phyloP scores from a whole-genome alignment of 768 basidiomycete genomes.

The Auricularia cornea region DNA sequence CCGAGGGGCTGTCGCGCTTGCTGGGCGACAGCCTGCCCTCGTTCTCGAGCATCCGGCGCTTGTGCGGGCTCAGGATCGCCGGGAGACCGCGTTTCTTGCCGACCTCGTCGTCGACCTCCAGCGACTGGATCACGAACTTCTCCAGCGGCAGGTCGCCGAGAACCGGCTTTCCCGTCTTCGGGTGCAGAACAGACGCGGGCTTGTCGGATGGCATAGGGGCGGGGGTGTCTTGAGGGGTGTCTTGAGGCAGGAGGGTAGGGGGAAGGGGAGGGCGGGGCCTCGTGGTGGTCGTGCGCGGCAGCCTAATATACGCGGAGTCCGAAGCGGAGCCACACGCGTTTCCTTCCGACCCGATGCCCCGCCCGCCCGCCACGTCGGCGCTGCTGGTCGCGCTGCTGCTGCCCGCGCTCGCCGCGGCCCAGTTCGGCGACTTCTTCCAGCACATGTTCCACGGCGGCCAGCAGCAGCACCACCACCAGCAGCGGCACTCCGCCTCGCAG shows the following conservation, averaged over 20 bases:
- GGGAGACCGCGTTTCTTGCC: slow-evolving; percentile 1
- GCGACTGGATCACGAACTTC: background rate
- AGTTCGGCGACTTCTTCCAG: slow-evolving; percentile 66
- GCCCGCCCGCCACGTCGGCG: background rate
- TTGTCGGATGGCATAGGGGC: too few relatives aligned
- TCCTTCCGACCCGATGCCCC: background rate
- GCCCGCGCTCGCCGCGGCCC: slow-evolving; percentile 39
- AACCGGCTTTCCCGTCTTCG: background rate
- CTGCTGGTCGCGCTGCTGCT: slow-evolving; percentile 28
- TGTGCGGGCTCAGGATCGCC: slow-evolving; percentile 1
- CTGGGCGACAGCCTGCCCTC: slow-evolving; percentile 6
- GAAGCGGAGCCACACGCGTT: background rate
- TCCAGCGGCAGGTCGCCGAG: slow-evolving; percentile 5
- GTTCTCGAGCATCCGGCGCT: slow-evolving; percentile 5
- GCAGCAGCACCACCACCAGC: slow-evolving; percentile 50
- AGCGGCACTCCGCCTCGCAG: slow-evolving; percentile 40
- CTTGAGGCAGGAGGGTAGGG: too few relatives aligned
- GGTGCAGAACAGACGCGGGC: too few relatives aligned
- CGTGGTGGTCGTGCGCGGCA: too few relatives aligned
- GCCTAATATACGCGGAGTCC: too few relatives aligned
- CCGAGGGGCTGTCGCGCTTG: background rate
- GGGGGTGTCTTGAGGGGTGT: too few relatives aligned
- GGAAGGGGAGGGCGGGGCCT: too few relatives aligned
- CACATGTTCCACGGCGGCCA: slow-evolving; percentile 60
- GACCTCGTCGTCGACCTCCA: background rate